phyloP scores from a whole-genome alignment of 1,139 yeast species.

The Yamadazyma atmosphaerica region DNA sequence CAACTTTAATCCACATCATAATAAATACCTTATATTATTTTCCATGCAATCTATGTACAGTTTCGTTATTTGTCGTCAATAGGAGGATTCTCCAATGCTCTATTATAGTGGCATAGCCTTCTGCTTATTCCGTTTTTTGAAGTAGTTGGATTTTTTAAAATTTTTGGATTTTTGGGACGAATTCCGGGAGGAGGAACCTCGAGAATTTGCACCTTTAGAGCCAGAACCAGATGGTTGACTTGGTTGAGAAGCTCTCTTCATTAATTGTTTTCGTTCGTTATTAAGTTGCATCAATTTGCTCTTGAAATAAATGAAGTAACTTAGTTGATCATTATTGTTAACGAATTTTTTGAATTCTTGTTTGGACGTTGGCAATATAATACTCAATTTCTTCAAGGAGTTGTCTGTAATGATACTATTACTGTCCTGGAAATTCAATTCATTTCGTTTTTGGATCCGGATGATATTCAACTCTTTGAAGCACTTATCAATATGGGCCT shows the following conservation, averaged over 20 bases:
- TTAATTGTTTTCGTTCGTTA: slow-evolving; percentile 20
- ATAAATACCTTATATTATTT: background rate
- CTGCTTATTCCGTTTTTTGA: slow-evolving; percentile 7
- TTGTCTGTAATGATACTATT: slow-evolving; percentile 48
- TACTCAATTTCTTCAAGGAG: slow-evolving; percentile 56
- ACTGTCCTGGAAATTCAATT: slow-evolving; percentile 37
- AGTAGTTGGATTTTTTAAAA: slow-evolving; percentile 5
- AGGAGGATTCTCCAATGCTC: background rate
- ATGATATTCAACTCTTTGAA: slow-evolving; percentile 45
- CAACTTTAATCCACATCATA: too few relatives aligned
- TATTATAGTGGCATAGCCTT: slow-evolving; percentile 8
- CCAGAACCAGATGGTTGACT: too few relatives aligned
- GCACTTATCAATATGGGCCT: slow-evolving; percentile 36
- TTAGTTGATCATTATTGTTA: slow-evolving; percentile 41
- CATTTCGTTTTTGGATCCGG: slow-evolving; percentile 45
- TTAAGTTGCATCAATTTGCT: slow-evolving; percentile 38
- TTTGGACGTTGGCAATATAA: slow-evolving; percentile 52
- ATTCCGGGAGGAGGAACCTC: background rate
- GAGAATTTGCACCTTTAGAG: too few relatives aligned
- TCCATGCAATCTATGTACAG: background rate
- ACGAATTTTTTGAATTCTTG: slow-evolving; percentile 47
- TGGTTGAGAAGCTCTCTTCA: background rate
- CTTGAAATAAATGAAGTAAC: slow-evolving; percentile 50
- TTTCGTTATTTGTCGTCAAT: background rate
- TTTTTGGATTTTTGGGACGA: slow-evolving; percentile 1